Evolutionary conservation across 495 filamentous ascomycete genomes (phyloP).

Genomic region (Daldinia caldariorum): DNA sequence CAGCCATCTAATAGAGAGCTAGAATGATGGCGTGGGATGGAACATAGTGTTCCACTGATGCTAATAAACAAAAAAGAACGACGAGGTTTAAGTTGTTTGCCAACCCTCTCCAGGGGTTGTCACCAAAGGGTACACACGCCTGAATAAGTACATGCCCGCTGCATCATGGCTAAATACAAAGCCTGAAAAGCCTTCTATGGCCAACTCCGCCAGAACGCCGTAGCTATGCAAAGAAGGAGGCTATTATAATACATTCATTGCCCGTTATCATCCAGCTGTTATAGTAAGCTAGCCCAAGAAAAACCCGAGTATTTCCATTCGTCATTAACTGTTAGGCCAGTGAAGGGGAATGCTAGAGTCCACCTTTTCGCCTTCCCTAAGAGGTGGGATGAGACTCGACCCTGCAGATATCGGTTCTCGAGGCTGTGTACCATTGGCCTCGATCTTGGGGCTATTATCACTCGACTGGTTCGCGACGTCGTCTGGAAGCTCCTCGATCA

Average conservation of each 20-base stretch:
- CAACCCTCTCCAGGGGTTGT: background rate
- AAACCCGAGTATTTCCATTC: background rate
- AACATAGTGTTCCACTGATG: background rate
- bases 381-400: constrained; percentile 34
- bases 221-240: constrained; percentile 35
- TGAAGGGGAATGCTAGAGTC: constrained; percentile 43
- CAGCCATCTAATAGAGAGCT: too few species aligned
- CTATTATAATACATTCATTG: constrained; percentile 25
- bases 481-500: background rate
- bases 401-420: background rate
- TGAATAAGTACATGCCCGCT: background rate
- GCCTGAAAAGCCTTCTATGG: background rate
- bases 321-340: constrained; percentile 38
- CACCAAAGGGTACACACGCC: background rate
- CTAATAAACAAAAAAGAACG: background rate
- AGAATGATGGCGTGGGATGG: background rate
- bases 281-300: background rate
- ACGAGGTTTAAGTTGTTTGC: background rate
- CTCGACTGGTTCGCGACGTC: background rate
- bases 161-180: constrained; percentile 4
- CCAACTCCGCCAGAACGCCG: constrained; percentile 31
- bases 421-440: background rate
- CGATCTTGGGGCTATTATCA: background rate
- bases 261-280: constrained; percentile 9
- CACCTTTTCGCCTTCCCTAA: constrained; percentile 33